Evolutionary conservation across 169 alveolate genomes (phyloP).

Genomic region (Plasmodium vinckei): DNA sequence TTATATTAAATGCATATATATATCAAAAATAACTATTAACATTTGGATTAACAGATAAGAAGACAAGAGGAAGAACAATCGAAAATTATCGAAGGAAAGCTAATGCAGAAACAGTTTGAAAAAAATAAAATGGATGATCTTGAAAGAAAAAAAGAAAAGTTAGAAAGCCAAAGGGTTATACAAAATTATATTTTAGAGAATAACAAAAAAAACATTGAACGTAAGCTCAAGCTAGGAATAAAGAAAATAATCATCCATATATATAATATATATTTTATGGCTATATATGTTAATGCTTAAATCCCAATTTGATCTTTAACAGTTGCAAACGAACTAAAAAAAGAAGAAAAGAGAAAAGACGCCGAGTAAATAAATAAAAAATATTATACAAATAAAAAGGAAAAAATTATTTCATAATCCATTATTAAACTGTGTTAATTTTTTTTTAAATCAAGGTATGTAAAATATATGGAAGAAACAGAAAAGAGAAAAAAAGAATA

Average conservation of each 20-base stretch:
- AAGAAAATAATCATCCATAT: not conserved
- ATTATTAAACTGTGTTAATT: constrained; percentile 1
- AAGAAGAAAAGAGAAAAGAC: constrained; percentile 47
- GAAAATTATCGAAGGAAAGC: constrained; percentile 66
- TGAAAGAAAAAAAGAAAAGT: constrained; percentile 60
- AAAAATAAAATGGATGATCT: constrained; percentile 63
- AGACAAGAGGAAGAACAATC: constrained; percentile 57
- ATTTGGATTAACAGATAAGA: constrained; percentile 24
- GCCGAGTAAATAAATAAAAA: constrained; percentile 40
- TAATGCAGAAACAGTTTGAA: constrained; percentile 68
- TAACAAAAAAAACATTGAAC: constrained; percentile 52
- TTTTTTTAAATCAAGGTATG: constrained; percentile 26
- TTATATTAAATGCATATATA: no score
- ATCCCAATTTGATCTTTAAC: not conserved
- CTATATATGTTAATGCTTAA: not conserved
- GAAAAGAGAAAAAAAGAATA: constrained; percentile 62
- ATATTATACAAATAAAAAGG: not conserved
- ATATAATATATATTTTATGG: not conserved
- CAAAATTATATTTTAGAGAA: constrained; percentile 45
- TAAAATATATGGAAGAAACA: constrained; percentile 41
- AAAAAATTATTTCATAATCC: not conserved
- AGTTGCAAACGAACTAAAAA: constrained; percentile 35
- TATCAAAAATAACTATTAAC: no score
- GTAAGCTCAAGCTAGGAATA: constrained; percentile 7
- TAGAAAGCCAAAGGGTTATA: constrained; percentile 29